Evolutionary conservation across 2,329 filamentous ascomycete genomes (phyloP), one percentile per base, ranked within the genome.

Genomic region (Cytospora piceicola): DNA sequence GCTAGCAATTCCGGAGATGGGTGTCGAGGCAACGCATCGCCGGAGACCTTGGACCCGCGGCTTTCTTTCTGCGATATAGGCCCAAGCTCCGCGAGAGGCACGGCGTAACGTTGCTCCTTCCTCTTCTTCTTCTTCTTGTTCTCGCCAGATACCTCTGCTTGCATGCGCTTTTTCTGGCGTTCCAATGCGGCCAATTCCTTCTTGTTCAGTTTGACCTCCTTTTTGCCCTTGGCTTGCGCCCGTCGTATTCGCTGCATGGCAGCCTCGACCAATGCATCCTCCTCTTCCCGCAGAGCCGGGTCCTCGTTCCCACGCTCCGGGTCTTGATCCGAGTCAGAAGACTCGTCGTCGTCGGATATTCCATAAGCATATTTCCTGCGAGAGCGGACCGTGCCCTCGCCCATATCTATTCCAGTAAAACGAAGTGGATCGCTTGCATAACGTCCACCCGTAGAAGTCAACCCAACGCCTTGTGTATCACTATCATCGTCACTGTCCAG

Each of bases 181-280:
- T 94, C 90, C 71, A 96, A 82, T 56, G 93, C 93, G 68, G 89
- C 90, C 71, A 97, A 81, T 76, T 97, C 94, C 62, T 90, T 88
- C 72, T 89, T 86, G 71, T 85, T 93, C 69, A 98, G 84, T 75
- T 89, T 90, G 64, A 97, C 92, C 65, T 96, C 91, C 54, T 84
- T 82, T 76, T 89, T 90, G 69, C 93, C 93, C 73, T 88, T 88
- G 69, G 87, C 86, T 75, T 92, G 88, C 20, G 94, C 93, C 70
- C 88, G 86, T 69, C 89, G 87, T 74, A 97, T 96, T 70, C 92
- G 90, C 72, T 89, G 88, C 76, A 96, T 79, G 51, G 94, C 94
- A 69, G 87, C 87, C 70, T 93, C 89, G 69, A 95, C 87, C 71
- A 96, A 78, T 69, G 85, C 83, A 71, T 94, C 90, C 75, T 96